Conservation (phyloP, 1,284 basidiomycete species). For the Heterobasidion occidentale region DNA sequence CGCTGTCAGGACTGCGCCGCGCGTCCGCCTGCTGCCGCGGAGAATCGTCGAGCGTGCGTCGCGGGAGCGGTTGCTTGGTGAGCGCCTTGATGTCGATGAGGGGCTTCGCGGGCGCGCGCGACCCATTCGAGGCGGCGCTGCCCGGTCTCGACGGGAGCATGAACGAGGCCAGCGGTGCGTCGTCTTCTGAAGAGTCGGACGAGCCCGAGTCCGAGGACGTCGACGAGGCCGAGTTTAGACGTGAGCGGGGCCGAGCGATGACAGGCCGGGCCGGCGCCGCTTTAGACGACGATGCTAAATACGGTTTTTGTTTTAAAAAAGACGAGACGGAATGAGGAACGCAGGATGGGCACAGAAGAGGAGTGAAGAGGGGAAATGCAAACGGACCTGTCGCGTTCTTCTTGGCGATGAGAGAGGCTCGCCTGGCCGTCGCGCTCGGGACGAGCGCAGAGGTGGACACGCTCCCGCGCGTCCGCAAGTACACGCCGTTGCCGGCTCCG, state of each 20-base stretch:
- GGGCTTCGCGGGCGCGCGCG: conserved; percentile 30
- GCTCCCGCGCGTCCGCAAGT: conserved; percentile 18
- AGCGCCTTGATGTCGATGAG: conserved; percentile 39
- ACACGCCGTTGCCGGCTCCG: conserved; percentile 1
- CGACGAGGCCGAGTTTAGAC: conserved; percentile 4
- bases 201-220: conserved; percentile 3
- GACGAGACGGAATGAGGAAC: background rate
- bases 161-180: conserved; percentile 34
- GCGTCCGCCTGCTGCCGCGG: conserved; percentile 6
- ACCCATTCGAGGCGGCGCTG: conserved; percentile 32
- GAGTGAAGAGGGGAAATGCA: background rate
- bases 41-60: conserved; percentile 10
- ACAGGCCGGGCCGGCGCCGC: background rate
- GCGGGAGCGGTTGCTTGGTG: conserved; percentile 12
- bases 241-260: background rate
- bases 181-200: conserved; percentile 17
- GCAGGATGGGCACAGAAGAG: background rate
- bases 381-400: conserved; percentile 10
- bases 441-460: conserved; percentile 33
- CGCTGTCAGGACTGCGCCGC: background rate
- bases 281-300: background rate
- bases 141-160: conserved; percentile 35
- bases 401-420: conserved; percentile 24
- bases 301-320: background rate
- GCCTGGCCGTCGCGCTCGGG: conserved; percentile 27